Percentiles rank a stretch among this genome's conserved stretches.
phyloP scores from a whole-genome alignment of 2,329 filamentous ascomycete genomes.

The Sarocladium kiliense region DNA sequence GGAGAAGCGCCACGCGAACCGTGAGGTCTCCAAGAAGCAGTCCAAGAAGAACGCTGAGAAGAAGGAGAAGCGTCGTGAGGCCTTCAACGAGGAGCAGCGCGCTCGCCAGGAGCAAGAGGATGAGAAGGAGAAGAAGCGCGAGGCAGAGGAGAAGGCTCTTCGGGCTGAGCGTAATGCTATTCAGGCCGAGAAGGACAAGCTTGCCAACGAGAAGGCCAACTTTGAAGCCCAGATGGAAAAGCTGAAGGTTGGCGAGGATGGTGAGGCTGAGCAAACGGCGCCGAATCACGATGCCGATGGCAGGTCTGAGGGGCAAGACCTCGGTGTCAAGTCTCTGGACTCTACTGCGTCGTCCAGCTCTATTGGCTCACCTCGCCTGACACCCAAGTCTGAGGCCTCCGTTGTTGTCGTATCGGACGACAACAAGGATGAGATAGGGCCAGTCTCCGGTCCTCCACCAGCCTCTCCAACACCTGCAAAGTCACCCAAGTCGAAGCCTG shows the following conservation, averaged over 20 bases:
- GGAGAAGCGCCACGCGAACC: conserved; percentile 41
- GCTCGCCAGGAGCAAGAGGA: conserved; percentile 22
- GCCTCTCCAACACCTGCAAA: conserved; percentile 10
- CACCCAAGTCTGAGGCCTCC: conserved; percentile 25
- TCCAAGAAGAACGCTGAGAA: conserved; percentile 33
- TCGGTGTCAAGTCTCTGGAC: conserved; percentile 9
- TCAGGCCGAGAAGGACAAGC: conserved; percentile 20
- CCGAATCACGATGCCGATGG: neutral
- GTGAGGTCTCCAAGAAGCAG: conserved; percentile 35
- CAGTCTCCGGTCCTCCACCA: conserved; percentile 19
- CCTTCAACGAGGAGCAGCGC: conserved; percentile 22
- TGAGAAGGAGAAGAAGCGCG: conserved; percentile 20
- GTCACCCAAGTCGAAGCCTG: conserved; percentile 10
- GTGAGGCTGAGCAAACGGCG: conserved; percentile 3
- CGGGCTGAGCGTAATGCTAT: conserved; percentile 22
- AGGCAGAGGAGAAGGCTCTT: conserved; percentile 22
- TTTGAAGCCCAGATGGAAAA: conserved; percentile 8
- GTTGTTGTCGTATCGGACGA: conserved; percentile 15
- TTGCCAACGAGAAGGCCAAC: conserved; percentile 18
- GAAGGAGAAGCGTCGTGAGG: conserved; percentile 23
- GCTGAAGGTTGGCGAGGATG: conserved; percentile 1
- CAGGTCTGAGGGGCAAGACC: conserved; percentile 6
- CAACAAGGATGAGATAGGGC: conserved; percentile 30
- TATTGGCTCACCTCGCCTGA: conserved; percentile 25
- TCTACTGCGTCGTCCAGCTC: conserved; percentile 23